These are phyloP conservation scores for Plasmopara viticola DNA, from an alignment of 352 stramenopile species.

Conservation along the genomic window DNA sequence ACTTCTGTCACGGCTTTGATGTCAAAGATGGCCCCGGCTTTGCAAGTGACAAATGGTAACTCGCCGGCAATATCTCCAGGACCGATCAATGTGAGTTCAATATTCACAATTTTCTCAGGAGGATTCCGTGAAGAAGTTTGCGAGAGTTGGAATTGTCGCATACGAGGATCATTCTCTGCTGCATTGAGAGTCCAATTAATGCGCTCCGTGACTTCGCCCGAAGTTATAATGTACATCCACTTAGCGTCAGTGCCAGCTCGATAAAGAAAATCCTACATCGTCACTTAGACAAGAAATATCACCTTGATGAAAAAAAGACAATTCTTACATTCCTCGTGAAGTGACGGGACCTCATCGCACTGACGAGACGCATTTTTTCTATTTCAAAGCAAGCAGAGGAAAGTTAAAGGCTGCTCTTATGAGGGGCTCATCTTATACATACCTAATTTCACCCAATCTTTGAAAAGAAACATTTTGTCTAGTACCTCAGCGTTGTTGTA, in stretches of 20 bases:
- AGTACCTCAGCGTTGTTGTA: too few relatives aligned
- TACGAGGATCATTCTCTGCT: background rate
- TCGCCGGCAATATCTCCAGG: too few relatives aligned
- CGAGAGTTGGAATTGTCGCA: too few relatives aligned
- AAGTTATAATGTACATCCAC: conserved; percentile 69
- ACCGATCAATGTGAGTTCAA: too few relatives aligned
- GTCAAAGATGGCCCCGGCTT: conserved; percentile 45
- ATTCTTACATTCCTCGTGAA: conserved; percentile 53
- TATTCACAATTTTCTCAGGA: too few relatives aligned
- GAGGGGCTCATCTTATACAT: too few relatives aligned
- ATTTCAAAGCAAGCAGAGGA: conserved; percentile 9
- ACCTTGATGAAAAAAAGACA: too few relatives aligned
- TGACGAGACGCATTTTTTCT: conserved; percentile 76
- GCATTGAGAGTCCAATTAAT: conserved; percentile 48
- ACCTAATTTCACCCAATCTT: too few relatives aligned
- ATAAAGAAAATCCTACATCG: conserved; percentile 44
- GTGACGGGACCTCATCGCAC: conserved; percentile 52
- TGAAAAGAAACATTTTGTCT: too few relatives aligned
- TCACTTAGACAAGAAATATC: too few relatives aligned
- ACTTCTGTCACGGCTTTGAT: conserved; percentile 66
- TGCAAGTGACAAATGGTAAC: conserved; percentile 16
- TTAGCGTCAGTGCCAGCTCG: conserved; percentile 53
- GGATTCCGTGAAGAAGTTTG: too few relatives aligned
- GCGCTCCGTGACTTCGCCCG: conserved; percentile 60
- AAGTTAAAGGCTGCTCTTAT: too few relatives aligned